Base-by-base conservation (phyloP, 2,329 filamentous ascomycete species). In the Dactylella cylindrospora region DNA sequence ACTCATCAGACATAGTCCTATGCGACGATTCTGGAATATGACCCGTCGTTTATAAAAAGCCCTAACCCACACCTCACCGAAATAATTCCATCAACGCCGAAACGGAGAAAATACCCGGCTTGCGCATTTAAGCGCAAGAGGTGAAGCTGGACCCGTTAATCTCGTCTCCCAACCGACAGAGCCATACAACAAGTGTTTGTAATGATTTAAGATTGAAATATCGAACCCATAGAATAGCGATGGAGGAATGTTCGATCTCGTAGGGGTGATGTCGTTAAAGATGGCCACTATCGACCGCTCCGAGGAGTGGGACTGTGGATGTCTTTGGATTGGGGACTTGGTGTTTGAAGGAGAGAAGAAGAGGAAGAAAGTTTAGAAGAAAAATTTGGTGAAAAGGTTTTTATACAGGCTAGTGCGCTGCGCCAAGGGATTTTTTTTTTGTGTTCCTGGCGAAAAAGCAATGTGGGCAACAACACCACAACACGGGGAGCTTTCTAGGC, bases 151-250 rank as follows among this genome's bases (percentile, higher is more conserved):
- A n/a, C n/a, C 29, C 47, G 38, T 62, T 43, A 17, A 52, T 62
- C 57, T 62, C 57, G 57, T 62, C 49, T 46, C 57, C 57, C 54
- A 54, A 62, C 57, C 57, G 57, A 62, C 57, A 62, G 57, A 54
- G 57, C 49, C 50, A 52, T 61, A 62, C 49, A 61, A 31, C n/a
- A n/a, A n/a, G n/a, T n/a, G 5, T 41, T 38, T 54, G 57, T 62
- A 62, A 62, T 62, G 57, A 62, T 62, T 54, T 41, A 25, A 38
- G 31, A 40, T 3, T 12, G 13, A 54, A 62, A 62, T 54, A 62
- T 54, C 57, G 57, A 38, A 62, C 49, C 57, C 53, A 43, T 43
- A 49, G 45, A 46, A 22, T 17, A 25, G 41, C 40, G 36, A n/a
- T n/a, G n/a, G 15, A 29, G 49, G 39, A 25, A 46, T 36, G 43